Conservation (phyloP, 202 grass and related monocot genomes). For the Schoenoplectus tabernaemontani region DNA sequence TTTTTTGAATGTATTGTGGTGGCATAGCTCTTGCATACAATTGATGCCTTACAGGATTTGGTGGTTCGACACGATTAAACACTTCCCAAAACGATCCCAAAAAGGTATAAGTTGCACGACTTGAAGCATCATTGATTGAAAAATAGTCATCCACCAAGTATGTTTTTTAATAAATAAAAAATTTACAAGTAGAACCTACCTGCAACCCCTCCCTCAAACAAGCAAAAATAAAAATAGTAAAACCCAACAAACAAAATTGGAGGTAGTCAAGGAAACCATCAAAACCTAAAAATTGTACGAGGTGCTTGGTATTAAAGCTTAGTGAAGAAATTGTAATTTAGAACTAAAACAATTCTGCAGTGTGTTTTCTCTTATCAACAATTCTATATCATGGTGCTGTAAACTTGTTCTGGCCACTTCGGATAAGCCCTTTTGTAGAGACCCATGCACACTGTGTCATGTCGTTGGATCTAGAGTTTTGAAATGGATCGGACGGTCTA, state of each 20-base stretch:
- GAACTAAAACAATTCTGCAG: neutral
- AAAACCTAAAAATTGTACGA: neutral
- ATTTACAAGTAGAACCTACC: neutral
- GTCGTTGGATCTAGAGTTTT: slow-evolving; percentile 43
- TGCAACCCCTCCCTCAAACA: neutral
- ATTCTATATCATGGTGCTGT: neutral
- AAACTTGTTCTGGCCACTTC: slow-evolving; percentile 79
- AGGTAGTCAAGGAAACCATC: neutral
- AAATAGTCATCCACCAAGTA: neutral
- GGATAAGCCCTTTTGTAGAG: slow-evolving; percentile 81
- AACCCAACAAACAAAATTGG: neutral
- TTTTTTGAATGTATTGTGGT: too few species aligned
- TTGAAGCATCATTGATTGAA: neutral
- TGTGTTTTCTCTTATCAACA: neutral
- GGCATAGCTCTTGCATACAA: too few species aligned
- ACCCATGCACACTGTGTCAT: slow-evolving; percentile 87
- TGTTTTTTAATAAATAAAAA: neutral
- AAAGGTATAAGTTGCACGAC: neutral
- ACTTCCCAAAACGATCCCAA: neutral
- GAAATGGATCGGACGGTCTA: too few species aligned
- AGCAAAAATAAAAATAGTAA: neutral
- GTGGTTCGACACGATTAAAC: neutral
- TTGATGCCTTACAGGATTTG: neutral
- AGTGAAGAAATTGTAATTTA: neutral
- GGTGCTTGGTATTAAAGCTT: neutral